These are phyloP conservation scores for Chrysoporthe deuterocubensis DNA, from an alignment of 2,329 filamentous ascomycete species.

Conservation along the genomic window DNA sequence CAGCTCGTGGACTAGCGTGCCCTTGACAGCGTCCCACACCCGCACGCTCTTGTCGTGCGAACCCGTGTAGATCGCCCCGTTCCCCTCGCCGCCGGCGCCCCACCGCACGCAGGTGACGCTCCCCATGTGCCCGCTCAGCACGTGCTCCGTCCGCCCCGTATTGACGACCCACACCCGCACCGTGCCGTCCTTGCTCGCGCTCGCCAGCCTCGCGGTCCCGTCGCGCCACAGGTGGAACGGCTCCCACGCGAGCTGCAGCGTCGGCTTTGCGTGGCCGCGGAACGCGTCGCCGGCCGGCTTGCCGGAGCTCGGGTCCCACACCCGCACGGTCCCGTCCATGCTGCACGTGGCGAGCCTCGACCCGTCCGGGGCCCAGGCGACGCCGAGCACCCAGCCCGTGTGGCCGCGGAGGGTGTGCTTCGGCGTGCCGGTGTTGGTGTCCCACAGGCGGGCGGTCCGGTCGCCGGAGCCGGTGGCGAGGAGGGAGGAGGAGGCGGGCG, in stretches of 20 bases:
- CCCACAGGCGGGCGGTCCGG: constrained; percentile 89
- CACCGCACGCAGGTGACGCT: constrained; percentile 90
- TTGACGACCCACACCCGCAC: constrained; percentile 86
- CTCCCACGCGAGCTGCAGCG: constrained; percentile 88
- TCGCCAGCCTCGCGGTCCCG: constrained; percentile 79
- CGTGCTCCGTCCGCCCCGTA: constrained; percentile 76
- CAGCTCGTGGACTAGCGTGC: constrained; percentile 79
- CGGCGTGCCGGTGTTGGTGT: constrained; percentile 91
- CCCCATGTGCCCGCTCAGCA: constrained; percentile 85
- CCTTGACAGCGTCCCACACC: constrained; percentile 82
- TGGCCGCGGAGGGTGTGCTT: constrained; percentile 86
- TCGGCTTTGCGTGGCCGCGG: constrained; percentile 87
- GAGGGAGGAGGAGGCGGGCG: constrained; percentile 73
- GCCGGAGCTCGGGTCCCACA: constrained; percentile 87
- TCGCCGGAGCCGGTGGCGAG: constrained; percentile 91
- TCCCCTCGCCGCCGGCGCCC: constrained; percentile 67
- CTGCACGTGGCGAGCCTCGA: constrained; percentile 82
- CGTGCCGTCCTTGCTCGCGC: constrained; percentile 87
- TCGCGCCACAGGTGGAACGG: constrained; percentile 82
- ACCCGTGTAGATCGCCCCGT: constrained; percentile 78
- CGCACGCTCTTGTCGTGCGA: constrained; percentile 93
- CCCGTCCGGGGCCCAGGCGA: constrained; percentile 86
- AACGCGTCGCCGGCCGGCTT: constrained; percentile 70
- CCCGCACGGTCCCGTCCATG: constrained; percentile 88
- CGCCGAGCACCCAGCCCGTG: constrained; percentile 85